These are phyloP conservation scores for Acanthamoeba sp. DNA, from an alignment of 208 protist species.

Conservation along the genomic window DNA sequence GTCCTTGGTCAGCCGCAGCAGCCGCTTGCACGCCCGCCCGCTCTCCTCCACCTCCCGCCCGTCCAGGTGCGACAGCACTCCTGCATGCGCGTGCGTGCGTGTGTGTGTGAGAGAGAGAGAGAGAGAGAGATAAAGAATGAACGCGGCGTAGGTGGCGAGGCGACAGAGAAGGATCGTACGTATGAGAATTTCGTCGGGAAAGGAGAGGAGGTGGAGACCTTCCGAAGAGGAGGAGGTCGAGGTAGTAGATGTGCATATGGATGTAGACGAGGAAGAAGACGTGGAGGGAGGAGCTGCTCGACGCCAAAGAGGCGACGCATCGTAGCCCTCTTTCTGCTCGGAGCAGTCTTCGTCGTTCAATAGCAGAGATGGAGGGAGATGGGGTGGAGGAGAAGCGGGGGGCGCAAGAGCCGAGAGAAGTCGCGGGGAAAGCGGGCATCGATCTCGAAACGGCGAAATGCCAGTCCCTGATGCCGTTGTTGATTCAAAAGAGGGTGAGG, in stretches of 20 bases:
- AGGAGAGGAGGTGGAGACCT: slow-evolving; percentile 3
- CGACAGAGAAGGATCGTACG: too few relatives aligned
- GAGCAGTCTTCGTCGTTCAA: not conserved
- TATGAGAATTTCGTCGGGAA: slow-evolving; percentile 18
- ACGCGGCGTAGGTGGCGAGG: too few relatives aligned
- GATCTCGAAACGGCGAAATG: not conserved
- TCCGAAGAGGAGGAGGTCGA: not conserved
- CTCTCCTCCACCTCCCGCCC: not conserved
- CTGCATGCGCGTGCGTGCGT: not conserved
- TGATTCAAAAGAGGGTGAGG: not conserved
- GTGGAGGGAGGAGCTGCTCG: not conserved
- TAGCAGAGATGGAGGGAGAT: not conserved
- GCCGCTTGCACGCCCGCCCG: slow-evolving; percentile 4
- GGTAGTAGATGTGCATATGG: not conserved
- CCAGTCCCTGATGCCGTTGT: too few relatives aligned
- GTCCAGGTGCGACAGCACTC: slow-evolving; percentile 42
- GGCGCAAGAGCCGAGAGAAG: not conserved
- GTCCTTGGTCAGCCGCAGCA: slow-evolving; percentile 21
- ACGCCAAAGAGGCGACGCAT: not conserved
- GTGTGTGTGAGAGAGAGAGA: not conserved
- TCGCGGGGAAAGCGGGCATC: not conserved
- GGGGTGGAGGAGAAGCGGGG: not conserved
- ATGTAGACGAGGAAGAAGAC: not conserved
- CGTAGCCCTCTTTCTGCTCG: not conserved
- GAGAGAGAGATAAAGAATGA: too few relatives aligned